Conservation (phyloP, 768 basidiomycete species). For the Rhodotorula kratochvilovae region DNA sequence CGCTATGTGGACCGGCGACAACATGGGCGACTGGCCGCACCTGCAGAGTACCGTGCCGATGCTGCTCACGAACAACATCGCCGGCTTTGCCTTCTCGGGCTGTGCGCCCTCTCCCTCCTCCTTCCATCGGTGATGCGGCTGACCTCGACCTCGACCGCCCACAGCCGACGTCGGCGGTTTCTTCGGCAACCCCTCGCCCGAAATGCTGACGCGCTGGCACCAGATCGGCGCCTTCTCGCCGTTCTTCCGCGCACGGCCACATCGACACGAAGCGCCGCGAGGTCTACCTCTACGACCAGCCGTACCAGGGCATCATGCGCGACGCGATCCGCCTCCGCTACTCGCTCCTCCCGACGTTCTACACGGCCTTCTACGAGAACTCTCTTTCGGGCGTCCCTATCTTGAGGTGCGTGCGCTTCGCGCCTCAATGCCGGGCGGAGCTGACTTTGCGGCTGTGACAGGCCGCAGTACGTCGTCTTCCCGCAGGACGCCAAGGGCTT, state of each 20-base stretch:
- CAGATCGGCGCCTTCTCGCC: constrained; percentile 90
- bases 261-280: constrained; percentile 96
- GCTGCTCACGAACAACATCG: constrained; percentile 80
- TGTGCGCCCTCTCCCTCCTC: constrained; percentile 58
- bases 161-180: constrained; percentile 97
- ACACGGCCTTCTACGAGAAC: constrained; percentile 91
- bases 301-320: constrained; percentile 75
- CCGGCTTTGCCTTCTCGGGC: constrained; percentile 84
- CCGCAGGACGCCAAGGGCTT: constrained; percentile 83
- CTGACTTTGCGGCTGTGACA: constrained; percentile 44
- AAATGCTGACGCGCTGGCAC: constrained; percentile 96
- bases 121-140: background rate
- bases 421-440: background rate
- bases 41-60: constrained; percentile 91
- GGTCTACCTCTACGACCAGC: constrained; percentile 85
- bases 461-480: constrained; percentile 94
- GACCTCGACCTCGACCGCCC: background rate
- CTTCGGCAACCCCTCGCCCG: constrained; percentile 91
- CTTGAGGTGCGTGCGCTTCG: constrained; percentile 46
- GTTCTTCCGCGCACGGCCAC: constrained; percentile 93
- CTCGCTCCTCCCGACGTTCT: constrained; percentile 85
- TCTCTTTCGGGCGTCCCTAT: constrained; percentile 75
- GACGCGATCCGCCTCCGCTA: constrained; percentile 78
- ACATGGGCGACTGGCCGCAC: constrained; percentile 95
- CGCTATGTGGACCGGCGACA: constrained; percentile 99